Evolutionary conservation across 768 basidiomycete species (phyloP), one percentile per base, ranked within the genome.

Genomic region (Lyophyllum decastes): DNA sequence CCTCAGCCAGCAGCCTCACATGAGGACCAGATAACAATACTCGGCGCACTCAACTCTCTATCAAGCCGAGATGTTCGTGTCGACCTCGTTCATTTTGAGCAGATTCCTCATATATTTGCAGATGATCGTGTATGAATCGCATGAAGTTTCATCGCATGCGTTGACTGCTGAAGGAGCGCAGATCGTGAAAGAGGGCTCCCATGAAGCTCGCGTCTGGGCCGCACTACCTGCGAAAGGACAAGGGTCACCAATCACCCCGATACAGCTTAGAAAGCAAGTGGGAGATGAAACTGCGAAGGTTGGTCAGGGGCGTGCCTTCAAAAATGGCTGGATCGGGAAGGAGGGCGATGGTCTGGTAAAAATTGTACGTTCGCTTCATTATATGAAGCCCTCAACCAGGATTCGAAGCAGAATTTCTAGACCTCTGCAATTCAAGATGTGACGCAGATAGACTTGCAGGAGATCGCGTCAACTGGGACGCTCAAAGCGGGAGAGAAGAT

Each of bases 241-340:
- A 57, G 90, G 89, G 2, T 63, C 76, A 38, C 87, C 94, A 9
- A 58, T 96, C 35, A 81, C 83, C 4, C 78, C 83, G 0, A 82
- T 78, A 47, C 83, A 90, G 57, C 77, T 98, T 14, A 91, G 90
- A 73, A 81, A 82, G 59, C 71, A 72, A 57, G 83, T 98, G 14
- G 96, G 96, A 14, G 90, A 92, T 56, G 94, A 97, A 65, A 82
- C 86, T 7, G 88, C 93, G 16, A 97, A 95, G 75, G 84, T 98
- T 56, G 97, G 97, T 0, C 97, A 98, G 76, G 90, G 90, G 9
- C 84, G 90, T 62, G 97, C 96, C 19, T 97, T 99, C 83, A 98
- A 95, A 78, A 94, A 91, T 65, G 92, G 90, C 55, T 99, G 97
- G 97, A 94, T 98, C 60, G 82, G 79, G 21, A 98, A 98, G 72